Evolutionary conservation across 176 grass and related monocot genomes (phyloP).

Genomic region (Aegilops speltoides): DNA sequence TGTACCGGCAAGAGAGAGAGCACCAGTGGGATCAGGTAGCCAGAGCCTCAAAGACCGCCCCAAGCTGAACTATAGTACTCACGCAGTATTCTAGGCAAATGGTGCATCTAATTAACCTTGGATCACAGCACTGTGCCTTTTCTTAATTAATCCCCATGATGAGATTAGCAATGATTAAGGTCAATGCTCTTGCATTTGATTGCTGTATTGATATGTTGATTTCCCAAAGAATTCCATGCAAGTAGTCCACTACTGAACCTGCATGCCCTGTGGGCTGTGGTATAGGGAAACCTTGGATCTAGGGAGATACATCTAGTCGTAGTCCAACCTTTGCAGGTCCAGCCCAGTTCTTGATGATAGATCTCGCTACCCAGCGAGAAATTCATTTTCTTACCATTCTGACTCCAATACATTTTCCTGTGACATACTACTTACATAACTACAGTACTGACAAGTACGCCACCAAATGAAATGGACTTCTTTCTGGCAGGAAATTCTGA

Average conservation of each 20-base stretch:
- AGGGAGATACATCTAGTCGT: conserved; percentile 40
- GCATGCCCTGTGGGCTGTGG: not conserved
- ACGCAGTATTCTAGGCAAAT: conserved; percentile 29
- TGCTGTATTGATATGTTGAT: conserved; percentile 20
- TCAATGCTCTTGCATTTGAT: conserved; percentile 49
- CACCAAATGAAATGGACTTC: conserved; percentile 1
- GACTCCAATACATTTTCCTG: not conserved
- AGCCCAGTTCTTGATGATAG: conserved; percentile 33
- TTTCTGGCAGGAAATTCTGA: not conserved
- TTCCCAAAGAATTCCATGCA: conserved; percentile 24
- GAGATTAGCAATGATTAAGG: conserved; percentile 45
- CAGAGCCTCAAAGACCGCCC: conserved; percentile 37
- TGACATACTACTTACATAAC: not conserved
- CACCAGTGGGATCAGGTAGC: conserved; percentile 30
- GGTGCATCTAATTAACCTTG: conserved; percentile 39
- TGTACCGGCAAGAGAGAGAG: not conserved
- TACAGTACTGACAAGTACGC: not conserved
- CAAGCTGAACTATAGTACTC: conserved; percentile 5
- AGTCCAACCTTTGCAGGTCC: conserved; percentile 39
- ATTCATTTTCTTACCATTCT: not conserved
- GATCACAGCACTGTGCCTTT: conserved; percentile 29
- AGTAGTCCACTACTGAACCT: conserved; percentile 14
- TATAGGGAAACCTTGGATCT: conserved; percentile 47
- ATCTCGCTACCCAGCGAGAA: not conserved
- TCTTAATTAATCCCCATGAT: conserved; percentile 18